A percentile compares a stretch with the other conserved stretches of the same genome.
phyloP scores from a whole-genome alignment of 805 yeast species.

The Candida insectalens region DNA sequence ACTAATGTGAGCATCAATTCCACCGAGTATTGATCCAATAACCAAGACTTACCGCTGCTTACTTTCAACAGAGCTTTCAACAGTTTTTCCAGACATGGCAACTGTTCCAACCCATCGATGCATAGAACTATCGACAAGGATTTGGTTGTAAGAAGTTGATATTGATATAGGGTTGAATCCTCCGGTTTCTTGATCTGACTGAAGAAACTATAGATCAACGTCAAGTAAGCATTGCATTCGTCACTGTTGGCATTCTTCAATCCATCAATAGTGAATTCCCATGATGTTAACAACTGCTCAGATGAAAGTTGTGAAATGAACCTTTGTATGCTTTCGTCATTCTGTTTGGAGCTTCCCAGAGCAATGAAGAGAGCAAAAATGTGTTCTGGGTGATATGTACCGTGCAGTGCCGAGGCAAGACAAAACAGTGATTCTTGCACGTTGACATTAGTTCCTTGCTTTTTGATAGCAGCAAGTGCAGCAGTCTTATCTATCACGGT shows the following conservation, averaged over 20 bases:
- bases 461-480: conserved; percentile 7
- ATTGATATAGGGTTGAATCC: too few relatives aligned
- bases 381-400: conserved; percentile 8
- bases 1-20: conserved; percentile 35
- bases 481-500: not conserved
- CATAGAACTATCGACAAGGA: not conserved
- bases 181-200: not conserved
- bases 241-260: not conserved
- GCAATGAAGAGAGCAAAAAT: conserved; percentile 16
- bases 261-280: not conserved
- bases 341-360: conserved; percentile 4
- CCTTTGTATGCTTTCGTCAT: not conserved
- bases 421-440: conserved; percentile 10
- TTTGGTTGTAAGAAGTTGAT: too few relatives aligned
- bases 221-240: too few relatives aligned
- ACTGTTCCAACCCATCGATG: too few relatives aligned
- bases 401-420: conserved; percentile 6
- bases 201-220: not conserved
- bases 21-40: conserved; percentile 54
- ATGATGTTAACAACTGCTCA: not conserved
- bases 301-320: not conserved
- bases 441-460: conserved; percentile 3
- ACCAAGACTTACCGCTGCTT: conserved; percentile 43
- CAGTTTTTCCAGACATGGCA: conserved; percentile 7
- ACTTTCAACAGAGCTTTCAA: conserved; percentile 28